These are phyloP conservation scores for Penicillium parvum DNA, from an alignment of 495 filamentous ascomycete genomes.

Conservation along the genomic window DNA sequence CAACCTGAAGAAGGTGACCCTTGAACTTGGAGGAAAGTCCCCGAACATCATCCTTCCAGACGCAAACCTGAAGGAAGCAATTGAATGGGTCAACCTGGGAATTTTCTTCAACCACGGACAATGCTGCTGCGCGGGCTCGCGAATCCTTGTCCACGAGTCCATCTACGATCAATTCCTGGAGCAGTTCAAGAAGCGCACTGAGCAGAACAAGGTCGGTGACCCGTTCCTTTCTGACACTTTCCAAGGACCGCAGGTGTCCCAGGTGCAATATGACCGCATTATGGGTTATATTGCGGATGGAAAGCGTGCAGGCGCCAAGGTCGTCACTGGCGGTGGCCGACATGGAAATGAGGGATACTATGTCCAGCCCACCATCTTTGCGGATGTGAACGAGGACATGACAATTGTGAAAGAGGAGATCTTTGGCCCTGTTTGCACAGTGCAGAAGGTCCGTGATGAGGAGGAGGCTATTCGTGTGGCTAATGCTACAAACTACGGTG, in stretches of 20 bases:
- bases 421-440: constrained; percentile 38
- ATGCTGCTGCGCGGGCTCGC: constrained; percentile 46
- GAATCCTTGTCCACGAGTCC: constrained; percentile 51
- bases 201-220: constrained; percentile 57
- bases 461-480: not conserved
- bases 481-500: too few relatives aligned
- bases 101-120: constrained; percentile 52
- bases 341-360: constrained; percentile 41
- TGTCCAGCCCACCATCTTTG: constrained; percentile 47
- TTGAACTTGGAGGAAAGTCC: constrained; percentile 45
- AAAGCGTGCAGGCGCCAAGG: constrained; percentile 68
- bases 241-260: constrained; percentile 82
- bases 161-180: constrained; percentile 53
- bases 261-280: constrained; percentile 77
- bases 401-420: constrained; percentile 47
- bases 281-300: constrained; percentile 71
- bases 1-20: constrained; percentile 47
- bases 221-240: constrained; percentile 66
- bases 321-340: constrained; percentile 64
- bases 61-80: constrained; percentile 38
- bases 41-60: constrained; percentile 45
- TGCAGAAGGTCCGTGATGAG: not conserved
- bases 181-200: constrained; percentile 11
- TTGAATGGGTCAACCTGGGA: constrained; percentile 35
- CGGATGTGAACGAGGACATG: constrained; percentile 34